Percentiles rank a stretch among this genome's conserved stretches.
These are phyloP conservation scores for Quercus bicolor DNA, from an alignment of 306 rosid species.

Conservation along the genomic window DNA sequence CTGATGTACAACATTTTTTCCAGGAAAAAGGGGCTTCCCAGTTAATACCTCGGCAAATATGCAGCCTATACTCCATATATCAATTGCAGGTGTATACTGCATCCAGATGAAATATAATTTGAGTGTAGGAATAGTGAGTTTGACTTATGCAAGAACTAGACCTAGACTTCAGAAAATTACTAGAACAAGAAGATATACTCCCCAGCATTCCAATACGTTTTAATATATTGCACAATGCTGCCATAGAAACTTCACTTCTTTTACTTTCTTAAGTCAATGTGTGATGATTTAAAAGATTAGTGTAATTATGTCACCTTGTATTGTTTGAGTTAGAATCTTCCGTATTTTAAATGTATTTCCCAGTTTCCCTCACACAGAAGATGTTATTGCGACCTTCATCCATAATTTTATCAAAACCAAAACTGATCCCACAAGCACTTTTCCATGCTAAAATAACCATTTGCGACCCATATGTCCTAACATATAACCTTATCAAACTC, in stretches of 20 bases:
- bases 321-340: background rate
- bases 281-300: background rate
- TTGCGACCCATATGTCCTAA: background rate
- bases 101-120: constrained; percentile 12
- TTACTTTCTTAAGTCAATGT: background rate
- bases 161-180: background rate
- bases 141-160: background rate
- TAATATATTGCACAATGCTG: background rate
- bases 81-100: constrained; percentile 98
- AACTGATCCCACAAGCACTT: background rate
- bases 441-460: background rate
- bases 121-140: background rate
- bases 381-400: background rate
- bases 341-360: background rate
- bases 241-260: background rate
- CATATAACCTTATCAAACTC: background rate
- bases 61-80: constrained; percentile 96
- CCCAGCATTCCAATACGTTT: background rate
- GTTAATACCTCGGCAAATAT: constrained; percentile 89
- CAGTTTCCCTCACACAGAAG: background rate
- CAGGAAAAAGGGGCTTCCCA: constrained; percentile 95
- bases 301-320: background rate
- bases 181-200: background rate
- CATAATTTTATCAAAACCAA: background rate
- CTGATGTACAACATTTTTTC: constrained; percentile 95